Conservation (phyloP, 2,329 filamentous ascomycete genomes). For the Pyrenochaeta sp. region DNA sequence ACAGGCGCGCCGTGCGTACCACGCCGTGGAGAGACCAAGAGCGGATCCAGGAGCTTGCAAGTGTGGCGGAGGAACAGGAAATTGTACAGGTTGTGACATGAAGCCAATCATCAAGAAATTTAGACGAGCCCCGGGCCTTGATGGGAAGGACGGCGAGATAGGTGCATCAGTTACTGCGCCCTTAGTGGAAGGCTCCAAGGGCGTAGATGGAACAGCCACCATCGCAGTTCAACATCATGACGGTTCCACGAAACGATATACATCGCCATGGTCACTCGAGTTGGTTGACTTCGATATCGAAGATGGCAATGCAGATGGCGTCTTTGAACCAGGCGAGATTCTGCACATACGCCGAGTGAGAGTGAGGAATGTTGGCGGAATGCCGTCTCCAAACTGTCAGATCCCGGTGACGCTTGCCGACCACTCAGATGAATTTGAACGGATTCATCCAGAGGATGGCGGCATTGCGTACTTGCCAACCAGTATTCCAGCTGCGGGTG, state of each 20-base stretch:
- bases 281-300: slow-evolving; percentile 23
- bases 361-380: slow-evolving; percentile 9
- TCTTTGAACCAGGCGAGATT: slow-evolving; percentile 24
- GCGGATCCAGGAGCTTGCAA: slow-evolving; percentile 5
- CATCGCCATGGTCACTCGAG: slow-evolving; percentile 13
- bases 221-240: slow-evolving; percentile 12
- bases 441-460: slow-evolving; percentile 5
- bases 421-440: slow-evolving; percentile 8
- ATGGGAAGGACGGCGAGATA: slow-evolving; percentile 15
- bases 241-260: slow-evolving; percentile 8
- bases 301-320: slow-evolving; percentile 24
- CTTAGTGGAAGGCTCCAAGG: slow-evolving; percentile 6
- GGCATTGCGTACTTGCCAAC: slow-evolving; percentile 8
- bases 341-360: slow-evolving; percentile 11
- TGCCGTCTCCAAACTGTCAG: slow-evolving; percentile 10
- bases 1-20: slow-evolving; percentile 2
- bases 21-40: slow-evolving; percentile 1
- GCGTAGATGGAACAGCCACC: slow-evolving; percentile 8
- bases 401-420: slow-evolving; percentile 9
- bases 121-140: slow-evolving; percentile 1
- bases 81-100: slow-evolving; percentile 8
- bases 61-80: slow-evolving; percentile 9
- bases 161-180: slow-evolving; percentile 6
- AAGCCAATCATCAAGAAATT: slow-evolving; percentile 7
- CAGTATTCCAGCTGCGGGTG: slow-evolving; percentile 6